Evolutionary conservation across 1,284 basidiomycete genomes (phyloP).

Genomic region (Anthracocystis panici-leucophaei): DNA sequence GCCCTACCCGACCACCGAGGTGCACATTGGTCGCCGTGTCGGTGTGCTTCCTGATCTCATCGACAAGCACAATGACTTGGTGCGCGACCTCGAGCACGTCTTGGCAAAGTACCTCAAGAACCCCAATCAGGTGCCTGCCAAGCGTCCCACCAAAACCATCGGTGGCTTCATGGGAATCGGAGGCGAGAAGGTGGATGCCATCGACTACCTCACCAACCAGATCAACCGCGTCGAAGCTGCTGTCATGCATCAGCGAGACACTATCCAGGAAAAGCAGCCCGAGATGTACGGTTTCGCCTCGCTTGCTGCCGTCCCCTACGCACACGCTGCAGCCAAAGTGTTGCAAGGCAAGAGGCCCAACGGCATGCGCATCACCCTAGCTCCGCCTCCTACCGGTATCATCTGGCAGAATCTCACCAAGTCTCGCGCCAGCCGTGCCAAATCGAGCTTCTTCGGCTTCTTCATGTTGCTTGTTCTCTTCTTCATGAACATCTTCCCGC

Average conservation of each 20-base stretch:
- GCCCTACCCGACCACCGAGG: slow-evolving; percentile 84
- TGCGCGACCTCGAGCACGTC: slow-evolving; percentile 83
- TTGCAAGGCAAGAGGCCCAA: slow-evolving; percentile 50
- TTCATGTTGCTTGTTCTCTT: slow-evolving; percentile 57
- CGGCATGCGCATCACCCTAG: slow-evolving; percentile 58
- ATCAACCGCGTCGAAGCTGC: slow-evolving; percentile 61
- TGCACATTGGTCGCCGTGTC: slow-evolving; percentile 82
- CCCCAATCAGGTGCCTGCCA: slow-evolving; percentile 78
- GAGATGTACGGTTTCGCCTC: slow-evolving; percentile 68
- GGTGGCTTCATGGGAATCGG: slow-evolving; percentile 80
- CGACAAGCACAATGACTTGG: slow-evolving; percentile 86
- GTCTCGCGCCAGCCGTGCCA: slow-evolving; percentile 44
- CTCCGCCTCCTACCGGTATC: slow-evolving; percentile 63
- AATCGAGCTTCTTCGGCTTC: slow-evolving; percentile 57
- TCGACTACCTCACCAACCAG: slow-evolving; percentile 61
- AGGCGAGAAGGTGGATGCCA: slow-evolving; percentile 75
- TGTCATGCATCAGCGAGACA: slow-evolving; percentile 71
- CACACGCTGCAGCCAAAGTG: slow-evolving; percentile 63
- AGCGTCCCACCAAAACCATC: slow-evolving; percentile 79
- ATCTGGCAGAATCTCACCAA: slow-evolving; percentile 66
- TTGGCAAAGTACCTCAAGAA: slow-evolving; percentile 85
- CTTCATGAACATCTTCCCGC: slow-evolving; percentile 64
- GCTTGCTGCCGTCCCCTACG: slow-evolving; percentile 62
- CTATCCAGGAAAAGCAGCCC: slow-evolving; percentile 57
- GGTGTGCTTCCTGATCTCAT: slow-evolving; percentile 81